Conservation (phyloP, 805 yeast genomes). For the Suhomyces vadensis region DNA sequence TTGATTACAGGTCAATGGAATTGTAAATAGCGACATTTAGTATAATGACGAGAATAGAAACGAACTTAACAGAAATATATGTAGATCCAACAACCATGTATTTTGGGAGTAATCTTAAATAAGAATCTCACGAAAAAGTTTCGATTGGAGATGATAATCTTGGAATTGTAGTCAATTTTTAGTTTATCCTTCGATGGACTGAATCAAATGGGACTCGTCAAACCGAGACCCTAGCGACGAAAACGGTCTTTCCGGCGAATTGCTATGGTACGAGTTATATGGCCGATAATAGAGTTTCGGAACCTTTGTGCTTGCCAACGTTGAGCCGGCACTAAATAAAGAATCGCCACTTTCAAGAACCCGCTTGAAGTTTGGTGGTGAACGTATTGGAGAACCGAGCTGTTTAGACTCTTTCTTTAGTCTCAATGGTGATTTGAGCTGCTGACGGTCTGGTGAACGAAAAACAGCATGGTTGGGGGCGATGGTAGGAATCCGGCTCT, state of each 20-base stretch:
- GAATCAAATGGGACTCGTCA: conserved; percentile 33
- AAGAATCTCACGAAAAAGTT: too few relatives aligned
- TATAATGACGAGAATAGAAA: too few relatives aligned
- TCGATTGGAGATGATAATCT: too few relatives aligned
- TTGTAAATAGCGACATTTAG: too few relatives aligned
- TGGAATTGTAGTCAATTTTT: too few relatives aligned
- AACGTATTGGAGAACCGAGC: conserved; percentile 4
- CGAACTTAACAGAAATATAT: too few relatives aligned
- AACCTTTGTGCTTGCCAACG: neutral
- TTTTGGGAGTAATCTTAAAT: too few relatives aligned
- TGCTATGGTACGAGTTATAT: conserved; percentile 6
- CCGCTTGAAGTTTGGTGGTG: conserved; percentile 5
- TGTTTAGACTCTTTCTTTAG: neutral
- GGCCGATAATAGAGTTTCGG: conserved; percentile 3
- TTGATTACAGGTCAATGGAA: too few relatives aligned
- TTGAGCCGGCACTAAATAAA: neutral
- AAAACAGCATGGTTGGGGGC: conserved; percentile 33
- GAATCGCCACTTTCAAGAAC: conserved; percentile 3
- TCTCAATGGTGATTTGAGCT: neutral
- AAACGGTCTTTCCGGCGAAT: conserved; percentile 38
- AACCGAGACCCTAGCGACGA: conserved; percentile 37
- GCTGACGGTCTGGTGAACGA: conserved; percentile 21
- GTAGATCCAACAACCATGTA: too few relatives aligned
- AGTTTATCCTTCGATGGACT: too few relatives aligned
- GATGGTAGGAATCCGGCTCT: conserved; percentile 29